Base-by-base conservation (phyloP, 23 red algal species). In the Gracilaria caudata region DNA sequence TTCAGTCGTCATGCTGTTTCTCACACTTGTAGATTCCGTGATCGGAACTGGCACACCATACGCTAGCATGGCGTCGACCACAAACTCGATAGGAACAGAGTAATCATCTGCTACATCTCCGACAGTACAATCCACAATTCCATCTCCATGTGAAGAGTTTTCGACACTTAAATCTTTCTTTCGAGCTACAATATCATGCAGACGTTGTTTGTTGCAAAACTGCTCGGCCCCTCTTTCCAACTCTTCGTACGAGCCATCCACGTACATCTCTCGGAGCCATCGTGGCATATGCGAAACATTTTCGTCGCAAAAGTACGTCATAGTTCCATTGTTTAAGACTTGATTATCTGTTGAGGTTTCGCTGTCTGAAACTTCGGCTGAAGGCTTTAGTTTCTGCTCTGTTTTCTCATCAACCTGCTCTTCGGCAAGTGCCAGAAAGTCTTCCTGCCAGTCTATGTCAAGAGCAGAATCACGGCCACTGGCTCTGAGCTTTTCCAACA, bases 71-170 rank as follows among this genome's bases (percentile, higher is more conserved):
- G 77, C 64, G 63, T 93, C 90, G 26, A 93, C 73, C 17, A 93
- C 90, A 34, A 85, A 86, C 35, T 93, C 90, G 47, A 93, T 20
- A 13, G 80, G 80, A 13, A 93, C 51, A 41, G 30, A 64, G 35
- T 93, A 93, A 60, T 93, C 90, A 32, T 86, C 90, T 7, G 90
- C 90, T 28, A 93, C 90, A 79, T 85, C 90, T 26, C 39, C 90
- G 20, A 93, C 80, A 24, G 90, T 79, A 35, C 90, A 93, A 59
- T 93, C 90, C 53, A 86, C 66, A 37, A 93, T 93, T 1, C 90
- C 82, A 57, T 80, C 90, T 17, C 82, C 80, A 28, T 26, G 2
- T n/a, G 33, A 14, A 21, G 35, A 0, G 73, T 75, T 61, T 34
- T 65, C 33, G 10, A 41, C 14, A 47, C 24, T 32, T 33, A 58